phyloP scores from a whole-genome alignment of 345 rosid species.

The Citrus glauca region DNA sequence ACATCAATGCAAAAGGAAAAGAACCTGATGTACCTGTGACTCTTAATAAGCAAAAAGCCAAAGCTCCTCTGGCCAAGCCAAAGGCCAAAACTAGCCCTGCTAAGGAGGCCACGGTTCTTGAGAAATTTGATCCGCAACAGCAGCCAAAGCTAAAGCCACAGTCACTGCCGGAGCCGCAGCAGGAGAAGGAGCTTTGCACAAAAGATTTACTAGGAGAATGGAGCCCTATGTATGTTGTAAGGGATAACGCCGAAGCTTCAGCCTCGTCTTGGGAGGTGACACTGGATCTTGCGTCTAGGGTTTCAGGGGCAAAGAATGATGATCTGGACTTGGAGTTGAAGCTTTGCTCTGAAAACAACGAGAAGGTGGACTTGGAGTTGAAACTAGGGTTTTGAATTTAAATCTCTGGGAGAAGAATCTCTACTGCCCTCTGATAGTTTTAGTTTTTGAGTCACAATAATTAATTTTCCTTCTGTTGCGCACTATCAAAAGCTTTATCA shows the following conservation, averaged over 20 bases:
- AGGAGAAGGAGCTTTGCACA: neutral
- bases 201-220: neutral
- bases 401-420: neutral
- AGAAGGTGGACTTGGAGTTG: neutral
- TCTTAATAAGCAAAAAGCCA: neutral
- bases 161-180: neutral
- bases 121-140: neutral
- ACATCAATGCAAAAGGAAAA: neutral
- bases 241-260: neutral
- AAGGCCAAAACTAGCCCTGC: neutral
- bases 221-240: neutral
- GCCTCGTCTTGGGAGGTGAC: neutral
- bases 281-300: neutral
- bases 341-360: neutral
- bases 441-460: neutral
- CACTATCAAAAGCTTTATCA: neutral
- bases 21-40: neutral
- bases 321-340: conserved; percentile 8
- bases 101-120: neutral
- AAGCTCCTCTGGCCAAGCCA: neutral
- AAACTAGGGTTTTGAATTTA: conserved; percentile 7
- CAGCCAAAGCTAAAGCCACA: neutral
- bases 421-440: neutral
- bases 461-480: neutral
- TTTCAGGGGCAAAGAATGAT: neutral